Conservation (phyloP, 2,329 filamentous ascomycete genomes). For the Lasiodiplodia theobromae region DNA sequence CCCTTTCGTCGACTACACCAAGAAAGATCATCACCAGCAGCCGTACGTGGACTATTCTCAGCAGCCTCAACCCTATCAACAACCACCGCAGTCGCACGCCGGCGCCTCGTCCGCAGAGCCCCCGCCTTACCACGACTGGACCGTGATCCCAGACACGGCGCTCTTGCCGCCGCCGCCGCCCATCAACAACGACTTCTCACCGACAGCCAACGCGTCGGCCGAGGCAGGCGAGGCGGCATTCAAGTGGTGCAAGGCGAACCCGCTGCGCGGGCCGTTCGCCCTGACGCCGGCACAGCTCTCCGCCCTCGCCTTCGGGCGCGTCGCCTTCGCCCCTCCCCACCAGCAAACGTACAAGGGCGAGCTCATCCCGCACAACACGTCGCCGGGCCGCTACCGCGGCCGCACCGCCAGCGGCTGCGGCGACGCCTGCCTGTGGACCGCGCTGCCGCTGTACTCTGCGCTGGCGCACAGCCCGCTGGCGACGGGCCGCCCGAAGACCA, state of each 20-base stretch:
- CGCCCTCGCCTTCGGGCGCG: conserved; percentile 60
- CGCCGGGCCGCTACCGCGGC: conserved; percentile 52
- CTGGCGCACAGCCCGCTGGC: conserved; percentile 65
- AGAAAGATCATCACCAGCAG: neutral
- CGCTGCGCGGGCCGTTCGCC: conserved; percentile 62
- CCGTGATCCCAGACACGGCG: conserved; percentile 74
- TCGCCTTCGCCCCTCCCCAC: conserved; percentile 45
- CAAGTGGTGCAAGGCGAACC: conserved; percentile 69
- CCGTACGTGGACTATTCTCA: conserved; percentile 2
- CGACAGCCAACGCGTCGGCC: conserved; percentile 72
- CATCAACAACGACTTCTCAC: conserved; percentile 70
- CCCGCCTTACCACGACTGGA: conserved; percentile 73
- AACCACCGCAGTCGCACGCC: conserved; percentile 41
- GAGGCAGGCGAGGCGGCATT: conserved; percentile 70
- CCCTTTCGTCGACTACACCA: conserved; percentile 15
- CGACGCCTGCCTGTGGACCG: conserved; percentile 71
- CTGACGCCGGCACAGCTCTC: conserved; percentile 56
- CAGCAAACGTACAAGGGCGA: conserved; percentile 34
- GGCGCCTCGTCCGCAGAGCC: conserved; percentile 42
- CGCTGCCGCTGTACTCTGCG: conserved; percentile 72
- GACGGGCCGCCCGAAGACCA: conserved; percentile 59
- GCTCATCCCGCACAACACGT: neutral
- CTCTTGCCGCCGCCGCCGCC: conserved; percentile 76
- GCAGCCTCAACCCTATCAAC: conserved; percentile 34
- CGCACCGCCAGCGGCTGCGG: conserved; percentile 51